Evolutionary conservation across 2,329 filamentous ascomycete genomes (phyloP).

Genomic region (Exophiala sp.): DNA sequence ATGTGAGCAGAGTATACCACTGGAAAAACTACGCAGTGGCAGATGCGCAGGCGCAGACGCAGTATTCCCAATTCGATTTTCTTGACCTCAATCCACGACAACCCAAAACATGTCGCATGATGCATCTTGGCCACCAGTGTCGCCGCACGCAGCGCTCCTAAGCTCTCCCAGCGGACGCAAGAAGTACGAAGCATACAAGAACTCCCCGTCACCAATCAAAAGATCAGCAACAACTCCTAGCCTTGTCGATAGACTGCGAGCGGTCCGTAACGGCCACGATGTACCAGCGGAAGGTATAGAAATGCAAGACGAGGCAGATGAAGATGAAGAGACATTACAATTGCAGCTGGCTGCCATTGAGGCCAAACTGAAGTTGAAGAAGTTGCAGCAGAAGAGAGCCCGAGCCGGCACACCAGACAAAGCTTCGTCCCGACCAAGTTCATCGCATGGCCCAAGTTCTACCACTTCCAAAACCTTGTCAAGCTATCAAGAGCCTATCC

Average conservation of each 20-base stretch:
- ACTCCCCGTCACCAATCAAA: constrained; percentile 65
- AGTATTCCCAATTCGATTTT: background rate
- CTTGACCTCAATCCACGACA: background rate
- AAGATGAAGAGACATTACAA: constrained; percentile 86
- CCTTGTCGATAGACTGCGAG: constrained; percentile 34
- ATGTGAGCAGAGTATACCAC: background rate
- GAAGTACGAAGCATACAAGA: constrained; percentile 65
- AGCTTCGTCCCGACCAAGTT: constrained; percentile 5
- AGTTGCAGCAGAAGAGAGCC: constrained; percentile 63
- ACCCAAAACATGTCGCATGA: constrained; percentile 16
- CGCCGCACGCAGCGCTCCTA: constrained; percentile 59
- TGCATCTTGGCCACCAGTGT: constrained; percentile 58
- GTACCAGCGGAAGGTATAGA: constrained; percentile 33
- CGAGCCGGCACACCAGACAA: constrained; percentile 40
- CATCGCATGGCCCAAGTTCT: constrained; percentile 29
- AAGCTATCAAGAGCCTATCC: constrained; percentile 14
- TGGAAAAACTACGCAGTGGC: background rate
- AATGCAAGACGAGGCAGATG: constrained; percentile 62
- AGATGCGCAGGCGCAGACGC: background rate
- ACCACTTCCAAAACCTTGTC: constrained; percentile 21
- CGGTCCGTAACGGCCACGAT: constrained; percentile 26
- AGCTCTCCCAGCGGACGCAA: constrained; percentile 76
- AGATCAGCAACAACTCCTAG: constrained; percentile 44
- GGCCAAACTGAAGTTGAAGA: constrained; percentile 81
- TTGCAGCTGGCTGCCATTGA: constrained; percentile 85